phyloP scores from a whole-genome alignment of 2,329 filamentous ascomycete genomes.

The Lasiodiplodia hormozganensis region DNA sequence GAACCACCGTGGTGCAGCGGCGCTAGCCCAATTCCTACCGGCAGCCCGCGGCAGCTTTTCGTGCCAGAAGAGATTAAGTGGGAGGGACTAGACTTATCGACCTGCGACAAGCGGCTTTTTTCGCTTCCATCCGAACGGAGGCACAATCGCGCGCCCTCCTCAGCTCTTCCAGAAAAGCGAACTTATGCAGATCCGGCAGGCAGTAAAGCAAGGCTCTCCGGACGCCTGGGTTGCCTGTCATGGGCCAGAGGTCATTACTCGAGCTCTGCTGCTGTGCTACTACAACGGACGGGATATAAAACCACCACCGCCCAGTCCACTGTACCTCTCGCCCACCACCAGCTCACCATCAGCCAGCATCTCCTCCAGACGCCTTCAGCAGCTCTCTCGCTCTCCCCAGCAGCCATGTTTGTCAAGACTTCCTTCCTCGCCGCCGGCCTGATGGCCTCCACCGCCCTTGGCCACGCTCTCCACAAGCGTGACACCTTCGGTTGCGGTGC shows the following conservation, averaged over 20 bases:
- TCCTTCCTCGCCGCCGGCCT: constrained; percentile 13
- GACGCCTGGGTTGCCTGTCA: constrained; percentile 16
- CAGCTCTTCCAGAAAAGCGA: neutral
- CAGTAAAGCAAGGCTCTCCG: constrained; percentile 1
- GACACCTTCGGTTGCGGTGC: constrained; percentile 32
- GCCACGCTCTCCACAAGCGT: constrained; percentile 16
- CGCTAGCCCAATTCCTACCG: neutral
- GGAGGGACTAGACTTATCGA: constrained; percentile 6
- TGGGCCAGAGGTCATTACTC: neutral
- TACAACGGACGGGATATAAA: neutral
- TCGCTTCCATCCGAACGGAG: constrained; percentile 2
- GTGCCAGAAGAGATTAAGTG: constrained; percentile 8
- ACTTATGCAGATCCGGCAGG: constrained; percentile 22
- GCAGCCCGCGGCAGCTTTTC: neutral
- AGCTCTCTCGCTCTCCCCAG: neutral
- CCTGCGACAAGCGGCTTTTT: neutral
- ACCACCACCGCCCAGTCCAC: neutral
- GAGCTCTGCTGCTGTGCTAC: constrained; percentile 6
- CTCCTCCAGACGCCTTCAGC: neutral
- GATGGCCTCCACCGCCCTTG: constrained; percentile 1
- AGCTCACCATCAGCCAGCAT: constrained; percentile 5
- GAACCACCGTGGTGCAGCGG: neutral
- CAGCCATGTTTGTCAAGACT: constrained; percentile 16
- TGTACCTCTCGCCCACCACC: neutral
- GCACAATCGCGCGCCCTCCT: neutral